Percentiles rank a stretch among this genome's conserved stretches.
Conservation (phyloP, 2,329 filamentous ascomycete species). For the Stachybotrys echinatus region DNA sequence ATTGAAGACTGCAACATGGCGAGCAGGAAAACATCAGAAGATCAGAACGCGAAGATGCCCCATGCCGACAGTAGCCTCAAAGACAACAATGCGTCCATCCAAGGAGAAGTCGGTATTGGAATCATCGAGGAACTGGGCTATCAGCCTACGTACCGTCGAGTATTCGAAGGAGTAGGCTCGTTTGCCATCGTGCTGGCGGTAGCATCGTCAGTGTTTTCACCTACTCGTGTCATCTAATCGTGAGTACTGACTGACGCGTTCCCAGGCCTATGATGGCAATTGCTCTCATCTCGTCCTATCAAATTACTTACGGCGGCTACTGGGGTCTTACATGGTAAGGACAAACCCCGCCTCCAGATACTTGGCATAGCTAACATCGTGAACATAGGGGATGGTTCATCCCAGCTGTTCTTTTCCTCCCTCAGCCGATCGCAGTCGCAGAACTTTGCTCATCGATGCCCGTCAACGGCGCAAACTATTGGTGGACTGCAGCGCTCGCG, state of each 20-base stretch:
- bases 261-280: not conserved
- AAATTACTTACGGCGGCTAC: not conserved
- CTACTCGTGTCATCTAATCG: too few relatives aligned
- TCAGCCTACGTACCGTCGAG: not conserved
- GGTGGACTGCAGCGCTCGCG: conserved; percentile 4
- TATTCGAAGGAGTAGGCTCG: not conserved
- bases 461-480: conserved; percentile 2
- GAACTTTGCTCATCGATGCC: conserved; percentile 5
- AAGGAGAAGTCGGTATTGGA: not conserved
- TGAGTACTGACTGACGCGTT: not conserved
- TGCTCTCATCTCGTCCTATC: not conserved
- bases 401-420: not conserved
- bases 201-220: not conserved
- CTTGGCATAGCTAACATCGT: too few relatives aligned
- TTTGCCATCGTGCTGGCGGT: not conserved
- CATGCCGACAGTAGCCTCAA: too few relatives aligned
- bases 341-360: not conserved
- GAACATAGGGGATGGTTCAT: conserved; percentile 2
- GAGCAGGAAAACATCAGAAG: too few relatives aligned
- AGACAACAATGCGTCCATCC: too few relatives aligned
- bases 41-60: too few relatives aligned
- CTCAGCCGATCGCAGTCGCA: conserved; percentile 1
- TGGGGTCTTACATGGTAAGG: conserved; percentile 1
- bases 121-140: conserved; percentile 1
- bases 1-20: too few relatives aligned